Evolutionary conservation across 495 filamentous ascomycete genomes (phyloP), one percentile per base, ranked within the genome.

Genomic region (Pyronema domesticum): DNA sequence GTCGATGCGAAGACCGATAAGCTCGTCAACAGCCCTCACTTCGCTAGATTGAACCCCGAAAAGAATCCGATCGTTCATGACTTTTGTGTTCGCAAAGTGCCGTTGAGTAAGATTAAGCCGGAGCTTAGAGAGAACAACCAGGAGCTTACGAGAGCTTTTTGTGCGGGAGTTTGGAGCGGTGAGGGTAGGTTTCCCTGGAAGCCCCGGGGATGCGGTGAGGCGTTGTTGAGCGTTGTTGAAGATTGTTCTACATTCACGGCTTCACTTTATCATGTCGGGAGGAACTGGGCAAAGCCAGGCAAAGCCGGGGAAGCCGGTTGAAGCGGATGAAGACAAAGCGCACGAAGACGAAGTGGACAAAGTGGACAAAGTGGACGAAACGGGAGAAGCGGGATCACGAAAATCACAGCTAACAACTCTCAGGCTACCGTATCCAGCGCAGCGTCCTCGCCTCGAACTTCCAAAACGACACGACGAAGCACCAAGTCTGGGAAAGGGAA

Each of bases 341-440:
- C 2, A 43, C 52, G 35, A 30, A 30, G 23, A 43, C 52, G 35
- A 30, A 46, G 53, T 35, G n/a, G 18, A 11, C 36, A 55, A 13
- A 35, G 15, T n/a, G n/a, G 23, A 30, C 23, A 5, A 30, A 30
- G 23, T 5, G n/a, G n/a, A n/a, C n/a, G n/a, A n/a, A 30, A n/a
- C n/a, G n/a, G 23, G 6, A 51, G 35, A 30, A 46, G 53, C 37
- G n/a, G 18, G n/a, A n/a, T n/a, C n/a, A 11, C 36, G 53, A 13
- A 35, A n/a, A 30, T 5, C 23, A 30, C 23, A 30, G 56, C 30
- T 50, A 44, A 54, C 18, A 3, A 51, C 3, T 0, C 14, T 35
- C 54, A 83, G 81, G 78, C 52, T 85, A 79, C 64, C 74, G 73
- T 30, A 67, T 74, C 58, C 82, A 86, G 65, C 76, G 80, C 51